Conservation (phyloP, 2,329 filamentous ascomycete genomes). For the Aspergillus luchuensis region DNA sequence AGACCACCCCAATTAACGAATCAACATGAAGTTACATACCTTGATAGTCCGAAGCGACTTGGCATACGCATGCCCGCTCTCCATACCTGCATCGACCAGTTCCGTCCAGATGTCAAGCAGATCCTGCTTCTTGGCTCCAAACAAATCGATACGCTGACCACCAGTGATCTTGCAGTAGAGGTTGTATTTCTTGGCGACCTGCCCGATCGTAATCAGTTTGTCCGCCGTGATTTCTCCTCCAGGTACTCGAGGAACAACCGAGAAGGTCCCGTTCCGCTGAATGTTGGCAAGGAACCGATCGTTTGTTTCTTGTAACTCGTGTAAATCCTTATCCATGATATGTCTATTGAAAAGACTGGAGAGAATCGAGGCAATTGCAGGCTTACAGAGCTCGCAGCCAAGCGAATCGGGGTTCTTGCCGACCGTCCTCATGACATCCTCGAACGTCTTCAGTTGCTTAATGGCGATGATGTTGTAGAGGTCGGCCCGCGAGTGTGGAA, state of each 20-base stretch:
- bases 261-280: conserved; percentile 88
- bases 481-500: conserved; percentile 79
- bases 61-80: conserved; percentile 87
- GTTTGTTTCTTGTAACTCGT: conserved; percentile 87
- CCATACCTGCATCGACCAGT: conserved; percentile 81
- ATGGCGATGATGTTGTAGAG: conserved; percentile 88
- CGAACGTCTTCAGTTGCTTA: conserved; percentile 72
- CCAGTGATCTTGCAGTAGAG: conserved; percentile 93
- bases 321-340: conserved; percentile 69
- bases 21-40: conserved; percentile 19
- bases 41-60: conserved; percentile 89
- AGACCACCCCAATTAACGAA: neutral
- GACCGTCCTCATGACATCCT: conserved; percentile 74
- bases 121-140: conserved; percentile 86
- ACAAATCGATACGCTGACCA: conserved; percentile 89
- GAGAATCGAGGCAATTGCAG: conserved; percentile 76
- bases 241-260: conserved; percentile 78
- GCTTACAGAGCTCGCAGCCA: conserved; percentile 87
- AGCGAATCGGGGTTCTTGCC: conserved; percentile 72
- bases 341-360: conserved; percentile 82
- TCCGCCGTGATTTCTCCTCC: conserved; percentile 87
- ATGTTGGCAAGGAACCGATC: conserved; percentile 87
- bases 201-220: conserved; percentile 78
- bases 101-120: conserved; percentile 78
- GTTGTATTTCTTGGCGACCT: conserved; percentile 79